These are phyloP conservation scores for Rhamnella rubrinervis DNA, from an alignment of 331 rosid species.

Conservation along the genomic window DNA sequence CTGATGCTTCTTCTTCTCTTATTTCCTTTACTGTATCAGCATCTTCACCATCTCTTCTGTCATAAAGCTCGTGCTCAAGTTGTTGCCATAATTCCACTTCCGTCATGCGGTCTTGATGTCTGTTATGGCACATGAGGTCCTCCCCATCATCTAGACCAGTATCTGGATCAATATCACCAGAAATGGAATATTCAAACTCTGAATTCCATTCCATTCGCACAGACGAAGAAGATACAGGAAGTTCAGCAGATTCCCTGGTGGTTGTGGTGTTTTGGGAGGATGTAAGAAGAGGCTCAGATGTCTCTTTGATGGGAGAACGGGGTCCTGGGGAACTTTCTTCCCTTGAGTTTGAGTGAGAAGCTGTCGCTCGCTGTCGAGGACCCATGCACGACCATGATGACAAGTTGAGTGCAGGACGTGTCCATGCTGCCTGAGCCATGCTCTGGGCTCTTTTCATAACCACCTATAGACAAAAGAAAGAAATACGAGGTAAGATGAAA, in stretches of 20 bases:
- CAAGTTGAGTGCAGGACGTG: slow-evolving; percentile 64
- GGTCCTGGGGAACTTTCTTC: slow-evolving; percentile 39
- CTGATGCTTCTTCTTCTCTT: slow-evolving; percentile 73
- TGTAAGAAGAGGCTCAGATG: slow-evolving; percentile 47
- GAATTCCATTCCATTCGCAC: slow-evolving; percentile 62
- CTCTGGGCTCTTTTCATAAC: slow-evolving; percentile 91
- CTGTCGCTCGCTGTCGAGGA: slow-evolving; percentile 63
- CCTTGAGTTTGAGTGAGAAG: slow-evolving; percentile 36
- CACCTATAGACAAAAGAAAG: slow-evolving; percentile 43
- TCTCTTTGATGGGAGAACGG: slow-evolving; percentile 29
- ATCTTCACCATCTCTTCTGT: slow-evolving; percentile 47
- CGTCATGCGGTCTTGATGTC: slow-evolving; percentile 60
- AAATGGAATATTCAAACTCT: slow-evolving; percentile 51
- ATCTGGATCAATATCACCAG: slow-evolving; percentile 36
- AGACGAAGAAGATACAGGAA: slow-evolving; percentile 65
- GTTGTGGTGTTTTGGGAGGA: slow-evolving; percentile 41
- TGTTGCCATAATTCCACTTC: slow-evolving; percentile 90
- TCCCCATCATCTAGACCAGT: slow-evolving; percentile 35
- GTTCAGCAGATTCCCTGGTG: slow-evolving; percentile 42
- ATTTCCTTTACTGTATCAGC: slow-evolving; percentile 64
- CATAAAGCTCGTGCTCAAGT: slow-evolving; percentile 82
- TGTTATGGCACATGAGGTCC: slow-evolving; percentile 37
- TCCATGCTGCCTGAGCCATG: slow-evolving; percentile 98
- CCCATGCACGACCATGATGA: slow-evolving; percentile 94
- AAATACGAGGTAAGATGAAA: not conserved